Percentiles rank a stretch among this genome's conserved stretches.
Conservation (phyloP, 73 alveolate species). For the Tetrahymena malaccensis region DNA sequence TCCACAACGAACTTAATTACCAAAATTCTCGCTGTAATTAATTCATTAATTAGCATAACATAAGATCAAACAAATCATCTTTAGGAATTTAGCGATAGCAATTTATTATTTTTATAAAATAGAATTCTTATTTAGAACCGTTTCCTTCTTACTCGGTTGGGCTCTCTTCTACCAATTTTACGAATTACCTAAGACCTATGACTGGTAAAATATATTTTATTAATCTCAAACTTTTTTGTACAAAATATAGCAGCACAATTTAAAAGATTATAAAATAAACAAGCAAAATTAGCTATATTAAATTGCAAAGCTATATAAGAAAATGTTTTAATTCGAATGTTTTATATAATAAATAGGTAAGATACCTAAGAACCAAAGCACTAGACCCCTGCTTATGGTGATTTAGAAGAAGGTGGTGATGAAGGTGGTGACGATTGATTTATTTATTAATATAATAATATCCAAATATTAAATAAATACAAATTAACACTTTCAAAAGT, state of each 20-base stretch:
- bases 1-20: not conserved
- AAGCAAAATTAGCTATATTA: not conserved
- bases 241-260: not conserved
- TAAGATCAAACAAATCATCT: not conserved
- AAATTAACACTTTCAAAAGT: not conserved
- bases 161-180: not conserved
- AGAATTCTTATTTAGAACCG: not conserved
- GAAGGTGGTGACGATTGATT: conserved; percentile 1
- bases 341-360: not conserved
- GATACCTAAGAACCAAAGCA: not conserved
- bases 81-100: not conserved
- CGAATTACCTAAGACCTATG: not conserved
- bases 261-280: not conserved
- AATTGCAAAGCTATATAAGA: not conserved
- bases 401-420: not conserved
- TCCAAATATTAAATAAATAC: not conserved
- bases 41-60: not conserved
- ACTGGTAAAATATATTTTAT: not conserved
- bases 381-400: not conserved
- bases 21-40: not conserved
- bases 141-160: not conserved
- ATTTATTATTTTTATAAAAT: not conserved
- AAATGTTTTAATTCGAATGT: not conserved
- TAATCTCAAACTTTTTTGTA: not conserved
- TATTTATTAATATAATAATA: not conserved